These are phyloP conservation scores for Ogataea hybrid DNA, from an alignment of 1,139 yeast genomes.

Conservation along the genomic window DNA sequence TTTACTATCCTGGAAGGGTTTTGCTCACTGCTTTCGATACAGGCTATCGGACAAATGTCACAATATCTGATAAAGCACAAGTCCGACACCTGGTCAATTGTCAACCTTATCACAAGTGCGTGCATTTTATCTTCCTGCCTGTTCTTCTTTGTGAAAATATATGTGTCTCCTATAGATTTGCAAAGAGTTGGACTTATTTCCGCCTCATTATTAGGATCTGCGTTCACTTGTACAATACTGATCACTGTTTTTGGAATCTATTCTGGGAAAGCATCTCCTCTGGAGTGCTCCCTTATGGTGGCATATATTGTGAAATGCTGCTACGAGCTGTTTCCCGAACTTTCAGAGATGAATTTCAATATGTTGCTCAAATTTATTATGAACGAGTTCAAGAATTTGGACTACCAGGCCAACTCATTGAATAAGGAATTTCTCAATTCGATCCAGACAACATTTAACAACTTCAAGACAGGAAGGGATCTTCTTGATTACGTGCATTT, in stretches of 20 bases:
- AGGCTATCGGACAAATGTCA: conserved; percentile 83
- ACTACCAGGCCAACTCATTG: conserved; percentile 30
- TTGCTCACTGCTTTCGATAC: conserved; percentile 84
- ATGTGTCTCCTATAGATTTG: conserved; percentile 66
- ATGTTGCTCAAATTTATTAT: conserved; percentile 34
- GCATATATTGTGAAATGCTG: conserved; percentile 92
- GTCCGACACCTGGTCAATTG: conserved; percentile 80
- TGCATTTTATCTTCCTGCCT: conserved; percentile 71
- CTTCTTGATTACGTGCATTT: conserved; percentile 18
- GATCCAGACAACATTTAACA: conserved; percentile 20
- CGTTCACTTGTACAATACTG: conserved; percentile 71
- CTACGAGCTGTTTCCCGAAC: conserved; percentile 85
- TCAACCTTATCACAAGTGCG: conserved; percentile 71
- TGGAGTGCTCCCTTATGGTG: conserved; percentile 81
- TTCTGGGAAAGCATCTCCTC: conserved; percentile 80
- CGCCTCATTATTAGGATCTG: conserved; percentile 83
- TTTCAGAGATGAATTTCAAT: conserved; percentile 49
- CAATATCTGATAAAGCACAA: conserved; percentile 65
- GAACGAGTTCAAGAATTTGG: conserved; percentile 39
- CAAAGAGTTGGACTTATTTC: conserved; percentile 62
- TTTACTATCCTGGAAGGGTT: conserved; percentile 91
- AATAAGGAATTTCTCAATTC: conserved; percentile 26
- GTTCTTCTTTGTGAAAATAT: conserved; percentile 79
- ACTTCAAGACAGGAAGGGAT: conserved; percentile 17
- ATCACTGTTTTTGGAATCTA: conserved; percentile 82